Percentiles rank a stretch among this genome's conserved stretches.
Evolutionary conservation across 1,284 basidiomycete genomes (phyloP).

Genomic region (Trichosporon inkin): DNA sequence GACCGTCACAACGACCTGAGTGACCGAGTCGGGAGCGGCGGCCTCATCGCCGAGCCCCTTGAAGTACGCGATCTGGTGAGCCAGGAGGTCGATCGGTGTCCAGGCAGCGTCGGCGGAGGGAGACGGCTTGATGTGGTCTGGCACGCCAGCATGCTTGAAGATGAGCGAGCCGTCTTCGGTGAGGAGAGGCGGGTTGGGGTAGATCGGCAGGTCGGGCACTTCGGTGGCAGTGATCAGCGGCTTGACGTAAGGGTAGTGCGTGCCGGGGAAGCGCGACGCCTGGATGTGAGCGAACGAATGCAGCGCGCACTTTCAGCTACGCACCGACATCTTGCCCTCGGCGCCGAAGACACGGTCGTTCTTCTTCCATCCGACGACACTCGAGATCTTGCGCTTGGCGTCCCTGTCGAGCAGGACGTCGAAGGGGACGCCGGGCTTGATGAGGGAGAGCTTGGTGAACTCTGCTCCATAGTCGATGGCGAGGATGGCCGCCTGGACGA

Average conservation of each 20-base stretch:
- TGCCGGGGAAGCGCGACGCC: conserved; percentile 85
- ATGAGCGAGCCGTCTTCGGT: conserved; percentile 56
- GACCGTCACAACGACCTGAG: conserved; percentile 77
- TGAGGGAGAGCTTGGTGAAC: conserved; percentile 90
- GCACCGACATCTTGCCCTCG: conserved; percentile 79
- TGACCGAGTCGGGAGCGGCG: conserved; percentile 60
- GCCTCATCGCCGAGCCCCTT: conserved; percentile 77
- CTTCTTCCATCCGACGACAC: conserved; percentile 80
- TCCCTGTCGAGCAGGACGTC: conserved; percentile 95
- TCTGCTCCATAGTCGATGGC: conserved; percentile 95
- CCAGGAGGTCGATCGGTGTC: conserved; percentile 85
- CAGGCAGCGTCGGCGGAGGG: conserved; percentile 56
- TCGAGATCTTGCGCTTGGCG: conserved; percentile 91
- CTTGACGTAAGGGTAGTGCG: conserved; percentile 84
- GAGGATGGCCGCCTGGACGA: conserved; percentile 57
- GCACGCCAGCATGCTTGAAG: conserved; percentile 67
- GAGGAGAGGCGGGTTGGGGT: conserved; percentile 38
- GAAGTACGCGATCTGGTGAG: conserved; percentile 89
- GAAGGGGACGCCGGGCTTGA: conserved; percentile 93
- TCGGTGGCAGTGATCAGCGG: conserved; percentile 60
- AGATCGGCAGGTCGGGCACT: conserved; percentile 54
- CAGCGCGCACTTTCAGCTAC: conserved; percentile 42
- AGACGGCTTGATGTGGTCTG: conserved; percentile 58
- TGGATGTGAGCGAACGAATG: conserved; percentile 42
- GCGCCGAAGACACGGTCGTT: conserved; percentile 81